Evolutionary conservation across 805 yeast species (phyloP).

Genomic region (Teunomyces stri): DNA sequence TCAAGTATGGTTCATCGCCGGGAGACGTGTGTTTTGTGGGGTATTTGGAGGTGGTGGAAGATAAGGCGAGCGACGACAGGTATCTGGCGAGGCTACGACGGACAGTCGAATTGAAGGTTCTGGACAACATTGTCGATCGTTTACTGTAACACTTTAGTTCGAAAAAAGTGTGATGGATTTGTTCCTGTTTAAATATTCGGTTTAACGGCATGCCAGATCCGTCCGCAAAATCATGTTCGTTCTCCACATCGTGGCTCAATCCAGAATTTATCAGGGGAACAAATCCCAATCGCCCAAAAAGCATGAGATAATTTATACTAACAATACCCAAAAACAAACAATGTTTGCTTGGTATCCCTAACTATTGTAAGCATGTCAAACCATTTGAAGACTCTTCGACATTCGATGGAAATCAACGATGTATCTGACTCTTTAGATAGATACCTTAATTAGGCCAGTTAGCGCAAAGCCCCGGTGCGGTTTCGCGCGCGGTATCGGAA

Average conservation of each 20-base stretch:
- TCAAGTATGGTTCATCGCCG: slow-evolving; percentile 44
- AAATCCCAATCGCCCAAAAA: background rate
- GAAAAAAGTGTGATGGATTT: background rate
- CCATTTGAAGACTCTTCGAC: too few relatives aligned
- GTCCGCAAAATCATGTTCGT: background rate
- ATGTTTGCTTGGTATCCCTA: too few relatives aligned
- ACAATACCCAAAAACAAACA: too few relatives aligned
- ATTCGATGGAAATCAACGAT: background rate
- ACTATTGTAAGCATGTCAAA: too few relatives aligned
- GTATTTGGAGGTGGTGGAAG: slow-evolving; percentile 33
- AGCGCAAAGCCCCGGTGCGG: background rate
- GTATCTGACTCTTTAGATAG: background rate
- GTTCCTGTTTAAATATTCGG: background rate
- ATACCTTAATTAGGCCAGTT: background rate
- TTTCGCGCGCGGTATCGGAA: background rate
- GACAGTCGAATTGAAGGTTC: background rate
- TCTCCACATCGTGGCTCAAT: background rate
- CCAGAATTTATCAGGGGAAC: background rate
- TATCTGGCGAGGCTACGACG: slow-evolving; percentile 6
- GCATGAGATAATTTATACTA: background rate
- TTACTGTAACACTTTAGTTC: background rate
- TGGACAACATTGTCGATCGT: slow-evolving; percentile 1
- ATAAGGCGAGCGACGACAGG: slow-evolving; percentile 17
- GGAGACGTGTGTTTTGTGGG: slow-evolving; percentile 40
- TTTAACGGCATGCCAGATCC: slow-evolving; percentile 5